Percentiles rank a stretch among this genome's conserved stretches.
Evolutionary conservation across 2,329 filamentous ascomycete genomes (phyloP).

Genomic region (Talaromyces marneffei): DNA sequence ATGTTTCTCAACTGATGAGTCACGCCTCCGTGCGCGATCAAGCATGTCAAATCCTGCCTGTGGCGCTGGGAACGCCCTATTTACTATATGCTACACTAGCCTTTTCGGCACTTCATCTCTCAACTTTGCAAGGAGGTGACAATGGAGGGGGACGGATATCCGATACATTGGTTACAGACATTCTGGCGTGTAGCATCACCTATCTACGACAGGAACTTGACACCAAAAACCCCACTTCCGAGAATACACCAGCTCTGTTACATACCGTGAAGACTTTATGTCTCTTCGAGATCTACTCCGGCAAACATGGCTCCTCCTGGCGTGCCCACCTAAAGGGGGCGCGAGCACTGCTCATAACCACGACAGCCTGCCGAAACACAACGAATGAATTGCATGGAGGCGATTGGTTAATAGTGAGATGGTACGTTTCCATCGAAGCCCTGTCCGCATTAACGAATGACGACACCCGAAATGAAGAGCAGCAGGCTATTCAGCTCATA

Average conservation of each 20-base stretch:
- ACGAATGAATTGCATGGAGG: constrained; percentile 7
- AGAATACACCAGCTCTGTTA: constrained; percentile 12
- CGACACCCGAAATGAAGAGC: not conserved
- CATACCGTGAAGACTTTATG: constrained; percentile 22
- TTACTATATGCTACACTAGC: constrained; percentile 23
- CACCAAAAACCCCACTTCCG: not conserved
- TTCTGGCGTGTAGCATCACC: not conserved
- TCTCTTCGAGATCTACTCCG: constrained; percentile 24
- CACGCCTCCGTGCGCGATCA: constrained; percentile 19
- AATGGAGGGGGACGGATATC: not conserved
- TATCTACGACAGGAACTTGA: not conserved
- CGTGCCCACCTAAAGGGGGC: constrained; percentile 23
- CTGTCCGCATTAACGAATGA: constrained; percentile 18
- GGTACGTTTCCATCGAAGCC: constrained; percentile 23
- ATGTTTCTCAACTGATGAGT: constrained; percentile 22
- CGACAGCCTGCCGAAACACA: not conserved
- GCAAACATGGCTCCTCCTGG: constrained; percentile 20
- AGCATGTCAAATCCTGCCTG: constrained; percentile 21
- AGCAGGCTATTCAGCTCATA: not conserved
- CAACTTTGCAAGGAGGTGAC: not conserved
- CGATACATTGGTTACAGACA: not conserved
- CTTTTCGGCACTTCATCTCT: constrained; percentile 22
- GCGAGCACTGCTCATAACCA: constrained; percentile 15
- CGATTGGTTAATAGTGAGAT: constrained; percentile 16
- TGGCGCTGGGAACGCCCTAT: constrained; percentile 20